Evolutionary conservation across 2,329 filamentous ascomycete genomes (phyloP), one percentile per base, ranked within the genome.

Genomic region (Fusarium subtropicale): DNA sequence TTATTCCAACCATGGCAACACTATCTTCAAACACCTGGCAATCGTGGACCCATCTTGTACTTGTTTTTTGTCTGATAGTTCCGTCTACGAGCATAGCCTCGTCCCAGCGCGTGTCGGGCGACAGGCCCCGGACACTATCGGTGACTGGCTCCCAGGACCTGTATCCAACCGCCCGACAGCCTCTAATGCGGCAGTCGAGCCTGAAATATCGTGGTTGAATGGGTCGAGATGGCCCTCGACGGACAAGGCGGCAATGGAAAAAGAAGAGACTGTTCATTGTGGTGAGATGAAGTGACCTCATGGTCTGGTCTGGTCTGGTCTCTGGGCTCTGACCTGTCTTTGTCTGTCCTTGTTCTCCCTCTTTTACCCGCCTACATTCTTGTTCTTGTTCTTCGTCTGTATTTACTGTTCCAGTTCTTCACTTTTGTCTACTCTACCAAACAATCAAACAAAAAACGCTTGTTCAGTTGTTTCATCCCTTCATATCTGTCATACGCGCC

Each of bases 131-230:
- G 46, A 46, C 55, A 45, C 45, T n/a, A 47, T 36, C 58, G 20
- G 57, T 48, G 58, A 73, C 71, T 73, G 71, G 71, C 50, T 72
- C 57, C 59, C 62, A 46, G 44, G 22, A 36, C 56, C 36, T 53
- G 48, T 60, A 30, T 24, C n/a, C 65, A 68, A 51, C 66, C 66
- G 66, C 66, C 61, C 50, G 44, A 20, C 20, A 26, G 45, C 22
- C 59, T 65, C 38, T 60, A 46, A 55, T 67, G 58, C 53, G 53
- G 59, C 64, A 39, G 45, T 60, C 39, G 63, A 44, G 64, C 63
- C 47, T 53, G 57, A 42, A 51, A 59, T 48, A 56, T 62, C 64
- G 44, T 48, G 30, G 38, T 52, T 44, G 60, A 64, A 66, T 66
- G 59, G 69, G 58, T 56, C 69, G 41, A 67, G 63, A 58, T 68